phyloP scores from a whole-genome alignment of 352 stramenopile species.

The Phytophthora idaei region DNA sequence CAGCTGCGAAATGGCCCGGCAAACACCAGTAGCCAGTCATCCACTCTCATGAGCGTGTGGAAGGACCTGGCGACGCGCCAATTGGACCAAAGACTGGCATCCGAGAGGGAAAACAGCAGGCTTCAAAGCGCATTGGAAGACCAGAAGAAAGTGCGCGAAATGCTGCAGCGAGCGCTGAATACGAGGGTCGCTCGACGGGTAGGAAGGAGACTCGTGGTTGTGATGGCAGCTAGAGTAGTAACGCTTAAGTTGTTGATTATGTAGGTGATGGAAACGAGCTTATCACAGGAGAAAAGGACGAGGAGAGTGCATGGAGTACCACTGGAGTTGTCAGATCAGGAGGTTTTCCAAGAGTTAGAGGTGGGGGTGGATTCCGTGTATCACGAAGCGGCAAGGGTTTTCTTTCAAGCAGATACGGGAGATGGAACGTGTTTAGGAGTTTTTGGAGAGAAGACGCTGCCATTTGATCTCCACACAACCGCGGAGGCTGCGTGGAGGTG shows the following conservation, averaged over 20 bases:
- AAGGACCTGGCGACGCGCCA: slow-evolving; percentile 36
- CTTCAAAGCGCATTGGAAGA: slow-evolving; percentile 36
- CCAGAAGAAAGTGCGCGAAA: slow-evolving; percentile 37
- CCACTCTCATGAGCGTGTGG: slow-evolving; percentile 29
- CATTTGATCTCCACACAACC: slow-evolving; percentile 46
- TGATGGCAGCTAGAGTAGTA: background rate
- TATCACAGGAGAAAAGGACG: slow-evolving; percentile 30
- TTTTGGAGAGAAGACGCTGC: slow-evolving; percentile 52
- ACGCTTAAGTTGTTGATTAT: slow-evolving; percentile 3
- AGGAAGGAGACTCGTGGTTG: background rate
- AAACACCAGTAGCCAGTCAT: background rate
- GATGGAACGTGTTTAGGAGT: slow-evolving; percentile 33
- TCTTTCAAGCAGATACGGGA: slow-evolving; percentile 30
- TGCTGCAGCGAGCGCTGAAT: slow-evolving; percentile 41
- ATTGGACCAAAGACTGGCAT: slow-evolving; percentile 39
- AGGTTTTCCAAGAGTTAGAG: slow-evolving; percentile 43
- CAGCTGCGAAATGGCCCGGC: background rate
- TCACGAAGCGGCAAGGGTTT: slow-evolving; percentile 41
- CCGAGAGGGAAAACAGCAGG: slow-evolving; percentile 38
- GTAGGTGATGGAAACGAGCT: slow-evolving; percentile 39
- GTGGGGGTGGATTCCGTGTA: slow-evolving; percentile 44
- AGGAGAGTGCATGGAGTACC: slow-evolving; percentile 33
- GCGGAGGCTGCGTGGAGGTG: slow-evolving; percentile 46
- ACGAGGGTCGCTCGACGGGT: slow-evolving; percentile 40
- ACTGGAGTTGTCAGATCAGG: slow-evolving; percentile 31